Conservation (phyloP, 768 basidiomycete species). For the Gautieria morchelliformis region DNA sequence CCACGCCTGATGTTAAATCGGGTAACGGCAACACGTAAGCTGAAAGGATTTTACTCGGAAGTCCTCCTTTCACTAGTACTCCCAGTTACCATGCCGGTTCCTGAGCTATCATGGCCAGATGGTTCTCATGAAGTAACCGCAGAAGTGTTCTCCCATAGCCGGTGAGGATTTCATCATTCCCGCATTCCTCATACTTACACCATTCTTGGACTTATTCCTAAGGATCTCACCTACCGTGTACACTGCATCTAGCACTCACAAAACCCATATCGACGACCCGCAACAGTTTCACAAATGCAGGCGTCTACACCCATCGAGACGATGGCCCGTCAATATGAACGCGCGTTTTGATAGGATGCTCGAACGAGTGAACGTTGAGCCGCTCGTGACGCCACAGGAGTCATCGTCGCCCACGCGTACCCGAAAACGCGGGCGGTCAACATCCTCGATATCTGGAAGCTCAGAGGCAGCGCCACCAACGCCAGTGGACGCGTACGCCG, state of each 20-base stretch:
- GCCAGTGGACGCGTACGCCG: slow-evolving; percentile 31
- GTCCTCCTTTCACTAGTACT: too few relatives aligned
- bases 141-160: slow-evolving; percentile 12
- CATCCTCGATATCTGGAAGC: slow-evolving; percentile 36
- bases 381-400: slow-evolving; percentile 12
- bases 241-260: slow-evolving; percentile 1
- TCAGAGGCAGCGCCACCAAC: slow-evolving; percentile 33
- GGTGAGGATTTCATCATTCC: slow-evolving; percentile 3
- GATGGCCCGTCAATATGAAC: slow-evolving; percentile 42
- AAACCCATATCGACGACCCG: not conserved
- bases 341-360: slow-evolving; percentile 61
- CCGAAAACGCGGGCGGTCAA: slow-evolving; percentile 25
- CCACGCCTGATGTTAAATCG: not conserved
- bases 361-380: slow-evolving; percentile 36
- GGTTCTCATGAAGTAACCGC: not conserved
- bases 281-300: not conserved
- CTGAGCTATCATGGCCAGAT: not conserved
- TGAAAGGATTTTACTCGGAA: too few relatives aligned
- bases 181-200: not conserved
- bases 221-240: slow-evolving; percentile 10
- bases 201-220: not conserved
- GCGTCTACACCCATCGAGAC: slow-evolving; percentile 29
- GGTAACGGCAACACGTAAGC: too few relatives aligned
- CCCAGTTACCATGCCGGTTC: too few relatives aligned
- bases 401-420: not conserved